These are phyloP conservation scores for Aspergillus heteromorphus DNA, from an alignment of 495 filamentous ascomycete species.

Conservation along the genomic window DNA sequence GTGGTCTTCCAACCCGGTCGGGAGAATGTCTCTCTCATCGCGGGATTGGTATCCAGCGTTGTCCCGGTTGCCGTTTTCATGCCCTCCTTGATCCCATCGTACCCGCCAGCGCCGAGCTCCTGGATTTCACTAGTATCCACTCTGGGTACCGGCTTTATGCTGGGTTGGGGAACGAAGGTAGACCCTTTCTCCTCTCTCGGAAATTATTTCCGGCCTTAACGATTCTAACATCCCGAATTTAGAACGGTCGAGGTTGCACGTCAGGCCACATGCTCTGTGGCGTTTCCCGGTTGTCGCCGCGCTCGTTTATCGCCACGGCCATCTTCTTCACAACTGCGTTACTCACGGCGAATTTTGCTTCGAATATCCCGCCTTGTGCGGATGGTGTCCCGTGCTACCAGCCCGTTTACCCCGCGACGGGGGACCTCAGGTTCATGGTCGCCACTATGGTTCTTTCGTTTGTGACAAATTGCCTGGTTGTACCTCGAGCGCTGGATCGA, in stretches of 20 bases:
- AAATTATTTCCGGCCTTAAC: conserved; percentile 4
- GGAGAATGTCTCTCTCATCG: conserved; percentile 44
- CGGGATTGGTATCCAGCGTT: conserved; percentile 42
- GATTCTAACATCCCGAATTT: not conserved
- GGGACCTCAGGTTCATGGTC: conserved; percentile 31
- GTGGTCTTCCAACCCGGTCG: conserved; percentile 31
- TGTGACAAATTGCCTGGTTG: conserved; percentile 28
- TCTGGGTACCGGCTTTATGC: conserved; percentile 38
- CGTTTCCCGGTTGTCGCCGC: conserved; percentile 44
- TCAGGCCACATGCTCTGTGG: conserved; percentile 61
- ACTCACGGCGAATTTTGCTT: conserved; percentile 41
- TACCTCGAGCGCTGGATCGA: conserved; percentile 22
- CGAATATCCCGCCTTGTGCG: conserved; percentile 33
- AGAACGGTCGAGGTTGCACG: conserved; percentile 52
- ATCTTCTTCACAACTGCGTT: conserved; percentile 52
- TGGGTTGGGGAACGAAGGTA: conserved; percentile 56
- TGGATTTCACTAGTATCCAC: conserved; percentile 32
- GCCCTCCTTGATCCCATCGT: conserved; percentile 42
- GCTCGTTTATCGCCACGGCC: conserved; percentile 48
- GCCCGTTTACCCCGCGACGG: conserved; percentile 37
- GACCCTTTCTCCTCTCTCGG: not conserved
- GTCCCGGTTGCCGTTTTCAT: conserved; percentile 33
- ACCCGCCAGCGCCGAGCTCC: conserved; percentile 28
- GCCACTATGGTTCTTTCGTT: conserved; percentile 26
- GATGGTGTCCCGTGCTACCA: conserved; percentile 43